Percentiles rank a stretch among this genome's conserved stretches.
Conservation (phyloP, 805 yeast genomes). For the Saturnispora sekii region DNA sequence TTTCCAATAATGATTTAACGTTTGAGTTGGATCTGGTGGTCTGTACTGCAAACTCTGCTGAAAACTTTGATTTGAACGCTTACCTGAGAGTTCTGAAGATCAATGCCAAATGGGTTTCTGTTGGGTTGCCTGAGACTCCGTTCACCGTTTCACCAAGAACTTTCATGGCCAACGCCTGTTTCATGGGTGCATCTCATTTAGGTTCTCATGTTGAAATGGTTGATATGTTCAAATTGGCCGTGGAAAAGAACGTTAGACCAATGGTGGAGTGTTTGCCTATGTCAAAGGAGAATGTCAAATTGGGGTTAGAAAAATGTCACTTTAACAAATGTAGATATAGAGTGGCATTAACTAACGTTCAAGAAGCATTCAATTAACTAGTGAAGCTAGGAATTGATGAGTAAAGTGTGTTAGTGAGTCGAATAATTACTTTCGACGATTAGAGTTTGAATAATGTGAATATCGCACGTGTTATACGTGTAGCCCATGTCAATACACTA, state of each 20-base stretch:
- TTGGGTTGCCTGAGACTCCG: slow-evolving; percentile 53
- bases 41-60: slow-evolving; percentile 43
- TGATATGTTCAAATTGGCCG: slow-evolving; percentile 58
- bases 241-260: slow-evolving; percentile 45
- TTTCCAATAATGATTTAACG: slow-evolving; percentile 15
- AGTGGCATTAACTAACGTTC: slow-evolving; percentile 49
- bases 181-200: slow-evolving; percentile 48
- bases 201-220: slow-evolving; percentile 57
- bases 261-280: slow-evolving; percentile 56
- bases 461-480: too few species aligned
- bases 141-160: slow-evolving; percentile 33
- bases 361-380: slow-evolving; percentile 30
- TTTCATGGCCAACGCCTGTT: slow-evolving; percentile 35
- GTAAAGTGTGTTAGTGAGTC: too few species aligned
- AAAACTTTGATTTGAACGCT: slow-evolving; percentile 37
- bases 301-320: slow-evolving; percentile 46
- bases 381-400: too few species aligned
- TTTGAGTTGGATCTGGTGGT: slow-evolving; percentile 40
- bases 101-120: slow-evolving; percentile 50
- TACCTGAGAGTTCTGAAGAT: slow-evolving; percentile 45
- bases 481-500: too few species aligned
- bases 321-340: slow-evolving; percentile 53
- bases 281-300: slow-evolving; percentile 40
- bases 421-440: too few species aligned
- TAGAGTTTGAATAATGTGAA: too few species aligned